Base-by-base conservation (phyloP, 352 stramenopile species). In the Phytopythium kandeliae region DNA sequence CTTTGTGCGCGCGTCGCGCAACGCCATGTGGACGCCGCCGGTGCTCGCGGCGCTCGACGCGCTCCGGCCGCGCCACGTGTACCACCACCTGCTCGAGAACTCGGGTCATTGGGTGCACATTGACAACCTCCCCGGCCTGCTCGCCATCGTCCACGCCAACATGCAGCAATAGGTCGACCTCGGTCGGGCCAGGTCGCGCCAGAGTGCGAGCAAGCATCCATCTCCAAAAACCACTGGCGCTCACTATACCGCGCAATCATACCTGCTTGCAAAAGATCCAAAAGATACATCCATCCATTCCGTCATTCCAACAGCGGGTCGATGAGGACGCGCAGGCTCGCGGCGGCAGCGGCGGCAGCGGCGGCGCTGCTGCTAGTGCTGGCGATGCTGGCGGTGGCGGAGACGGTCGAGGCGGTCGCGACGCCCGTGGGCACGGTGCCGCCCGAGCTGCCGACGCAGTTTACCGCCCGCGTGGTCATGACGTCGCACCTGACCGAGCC, bases 71-170 rank as follows among this genome's bases (percentile, higher is more conserved):
- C 56, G 69, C 33, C 54, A 71, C 35, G 75, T 92, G 36, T 71
- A 85, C 40, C 64, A 76, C 54, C 78, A 92, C 52, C 63, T 89
- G 53, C 68, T 92, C 38, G 56, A 58, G 17, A 86, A 89, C 31
- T 73, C 79, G 28, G 82, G 79, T n/a, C 82, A 92, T 56, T 92
- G 82, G 82, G 77, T 92, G 55, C 82, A 92, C 61, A 88, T 92
- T 24, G 82, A 92, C 69, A 92, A 92, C 62, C 78, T 80, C 0
- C 46, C 58, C 21, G 82, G 79, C 8, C 63, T 92, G n/a, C 67
- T 92, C 49, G 57, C 80, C 34, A 75, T 89, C 41, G 74, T 92
- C 30, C 57, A 86, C 37, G 57, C 34, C n/a, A 73, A 65, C 58
- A 66, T 62, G 54, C 19, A 72, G 17, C 15, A 62, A 31, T 64